phyloP scores from a whole-genome alignment of 345 rosid species.

The Pseudoturritis turrita region DNA sequence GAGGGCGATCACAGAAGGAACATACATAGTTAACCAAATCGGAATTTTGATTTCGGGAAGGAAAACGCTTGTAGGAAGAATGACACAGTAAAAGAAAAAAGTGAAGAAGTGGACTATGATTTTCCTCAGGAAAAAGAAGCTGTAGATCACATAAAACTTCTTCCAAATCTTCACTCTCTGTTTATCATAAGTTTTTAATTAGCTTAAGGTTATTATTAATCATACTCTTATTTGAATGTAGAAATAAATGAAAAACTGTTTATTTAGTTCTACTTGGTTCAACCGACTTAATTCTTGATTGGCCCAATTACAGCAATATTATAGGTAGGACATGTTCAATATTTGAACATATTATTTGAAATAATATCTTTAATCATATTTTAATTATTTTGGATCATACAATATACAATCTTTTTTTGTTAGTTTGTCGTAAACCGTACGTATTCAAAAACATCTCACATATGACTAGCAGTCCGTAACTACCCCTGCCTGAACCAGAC shows the following conservation, averaged over 20 bases:
- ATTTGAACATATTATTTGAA: no score
- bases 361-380: no score
- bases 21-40: conserved; percentile 10
- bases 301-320: no score
- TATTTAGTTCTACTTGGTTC: no score
- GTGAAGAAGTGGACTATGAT: conserved; percentile 22
- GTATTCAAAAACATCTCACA: no score
- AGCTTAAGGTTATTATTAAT: not conserved
- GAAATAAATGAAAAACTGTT: not conserved
- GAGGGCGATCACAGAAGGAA: conserved; percentile 16
- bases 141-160: conserved; percentile 27
- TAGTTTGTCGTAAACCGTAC: no score
- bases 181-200: not conserved
- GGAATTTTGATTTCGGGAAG: conserved; percentile 21
- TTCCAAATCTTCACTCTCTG: conserved; percentile 23
- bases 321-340: no score
- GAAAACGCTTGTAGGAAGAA: conserved; percentile 23
- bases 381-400: no score
- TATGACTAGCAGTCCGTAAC: no score
- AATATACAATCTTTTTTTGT: no score
- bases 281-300: no score
- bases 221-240: not conserved
- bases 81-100: conserved; percentile 23
- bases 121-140: conserved; percentile 24
- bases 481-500: no score